These are phyloP conservation scores for Pichia sp. DNA, from an alignment of 1,139 yeast genomes.

Conservation along the genomic window DNA sequence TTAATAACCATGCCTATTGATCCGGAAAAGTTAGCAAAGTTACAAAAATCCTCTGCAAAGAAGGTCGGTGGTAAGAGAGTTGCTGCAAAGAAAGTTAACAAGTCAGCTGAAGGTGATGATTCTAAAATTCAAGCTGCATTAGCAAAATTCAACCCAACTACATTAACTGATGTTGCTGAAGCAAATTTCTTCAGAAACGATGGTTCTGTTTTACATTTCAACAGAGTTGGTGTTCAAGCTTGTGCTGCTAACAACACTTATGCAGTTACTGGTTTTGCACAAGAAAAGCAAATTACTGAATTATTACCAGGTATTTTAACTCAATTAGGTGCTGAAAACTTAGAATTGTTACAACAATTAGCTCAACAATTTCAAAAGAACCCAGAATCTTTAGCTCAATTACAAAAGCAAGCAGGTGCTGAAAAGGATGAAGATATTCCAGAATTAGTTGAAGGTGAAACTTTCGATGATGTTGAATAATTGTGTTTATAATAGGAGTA, in stretches of 20 bases:
- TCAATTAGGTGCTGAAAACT: constrained; percentile 94
- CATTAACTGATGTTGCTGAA: constrained; percentile 86
- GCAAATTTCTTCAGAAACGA: constrained; percentile 97
- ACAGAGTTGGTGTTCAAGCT: constrained; percentile 91
- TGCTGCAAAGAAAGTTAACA: constrained; percentile 60
- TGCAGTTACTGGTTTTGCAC: constrained; percentile 93
- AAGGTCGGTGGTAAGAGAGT: constrained; percentile 89
- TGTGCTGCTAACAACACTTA: constrained; percentile 88
- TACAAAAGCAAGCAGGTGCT: constrained; percentile 42
- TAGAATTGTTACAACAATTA: constrained; percentile 80
- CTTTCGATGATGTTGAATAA: constrained; percentile 50
- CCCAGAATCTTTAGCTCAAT: constrained; percentile 34
- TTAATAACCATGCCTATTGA: constrained; percentile 64
- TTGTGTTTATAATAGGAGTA: background rate
- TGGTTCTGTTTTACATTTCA: constrained; percentile 93
- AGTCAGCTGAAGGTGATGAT: constrained; percentile 71
- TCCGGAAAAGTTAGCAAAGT: constrained; percentile 81
- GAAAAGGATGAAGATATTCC: constrained; percentile 72
- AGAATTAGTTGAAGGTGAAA: constrained; percentile 91
- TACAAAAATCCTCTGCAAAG: constrained; percentile 67
- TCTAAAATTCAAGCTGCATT: constrained; percentile 85
- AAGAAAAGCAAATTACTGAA: constrained; percentile 88
- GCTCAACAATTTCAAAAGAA: constrained; percentile 76
- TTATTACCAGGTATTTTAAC: constrained; percentile 93
- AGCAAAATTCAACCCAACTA: constrained; percentile 84